Base-by-base conservation (phyloP, 2,329 filamentous ascomycete genomes). In the Aspergillus eucalypticola region DNA sequence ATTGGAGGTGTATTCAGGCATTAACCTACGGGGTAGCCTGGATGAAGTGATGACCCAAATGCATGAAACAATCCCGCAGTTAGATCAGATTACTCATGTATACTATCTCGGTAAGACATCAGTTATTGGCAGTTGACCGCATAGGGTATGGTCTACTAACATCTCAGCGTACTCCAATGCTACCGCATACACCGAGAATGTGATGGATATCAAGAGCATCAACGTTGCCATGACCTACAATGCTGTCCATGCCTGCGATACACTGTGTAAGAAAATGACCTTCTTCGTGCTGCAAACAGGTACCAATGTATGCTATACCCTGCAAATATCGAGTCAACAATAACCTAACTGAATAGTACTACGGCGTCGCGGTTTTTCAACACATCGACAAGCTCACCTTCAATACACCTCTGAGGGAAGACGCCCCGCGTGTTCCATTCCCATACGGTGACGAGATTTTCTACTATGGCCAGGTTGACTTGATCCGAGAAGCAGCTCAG, bases 401-500 rank as follows among this genome's bases (percentile, higher is more conserved):
- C 70, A 59, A 66, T 66, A 64, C 73, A 13, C 78, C 79, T 0
- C 64, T 80, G 46, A 70, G 70, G 29, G 79, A 81, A 67, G 69
- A 71, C 10, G 63, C 74, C 27, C 76, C 75, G 0, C 74, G 76
- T n/a, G 75, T 81, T 35, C 75, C 77, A 1, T 73, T 77, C 56
- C 78, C 77, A 0, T 75, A 75, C 53, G 76, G 75, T 1, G 75
- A 75, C 10, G 72, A 79, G 60, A 76, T 81, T 61, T 81, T 81
- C 69, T 81, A 82, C 68, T 81, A 81, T 64, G 71, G 66, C n/a
- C 78, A 81, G 67, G 73, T 75, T 19, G 79, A 81, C 61, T 66
- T 77, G 54, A 67, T 81, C 19, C 68, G 70, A 25, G 60, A 70
- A 35, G 65, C 76, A 48, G 67, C 72, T 10, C 64, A 72, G 54